Percentiles rank a stretch among this genome's conserved stretches.
phyloP scores from a whole-genome alignment of 306 rosid species.

The Gynostemma pentaphyllum region DNA sequence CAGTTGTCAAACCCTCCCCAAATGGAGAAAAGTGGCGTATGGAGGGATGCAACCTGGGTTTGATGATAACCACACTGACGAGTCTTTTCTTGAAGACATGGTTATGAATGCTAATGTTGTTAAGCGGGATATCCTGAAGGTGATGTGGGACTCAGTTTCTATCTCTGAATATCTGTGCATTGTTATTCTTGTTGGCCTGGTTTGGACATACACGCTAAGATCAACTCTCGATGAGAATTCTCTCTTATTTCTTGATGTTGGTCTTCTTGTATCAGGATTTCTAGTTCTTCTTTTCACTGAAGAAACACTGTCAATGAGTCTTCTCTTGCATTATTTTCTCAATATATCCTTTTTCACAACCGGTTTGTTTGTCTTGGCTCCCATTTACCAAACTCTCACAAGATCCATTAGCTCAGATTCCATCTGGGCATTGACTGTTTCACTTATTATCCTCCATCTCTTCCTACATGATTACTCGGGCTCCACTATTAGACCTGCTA shows the following conservation, averaged over 20 bases:
- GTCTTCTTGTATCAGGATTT: conserved; percentile 75
- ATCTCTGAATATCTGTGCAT: conserved; percentile 82
- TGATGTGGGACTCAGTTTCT: conserved; percentile 76
- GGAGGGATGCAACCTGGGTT: conserved; percentile 97
- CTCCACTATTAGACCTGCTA: conserved; percentile 58
- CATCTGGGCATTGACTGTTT: conserved; percentile 60
- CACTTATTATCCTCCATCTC: conserved; percentile 71
- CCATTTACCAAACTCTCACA: conserved; percentile 82
- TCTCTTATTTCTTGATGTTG: conserved; percentile 50
- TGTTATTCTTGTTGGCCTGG: conserved; percentile 71
- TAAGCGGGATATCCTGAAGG: conserved; percentile 68
- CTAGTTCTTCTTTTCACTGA: conserved; percentile 57
- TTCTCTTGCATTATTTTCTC: conserved; percentile 53
- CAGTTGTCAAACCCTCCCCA: conserved; percentile 26
- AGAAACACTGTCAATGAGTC: conserved; percentile 62
- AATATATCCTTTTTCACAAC: conserved; percentile 65
- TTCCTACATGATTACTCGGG: conserved; percentile 83
- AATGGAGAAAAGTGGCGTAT: conserved; percentile 86
- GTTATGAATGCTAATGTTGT: conserved; percentile 88
- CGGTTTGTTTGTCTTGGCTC: conserved; percentile 71
- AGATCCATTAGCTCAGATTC: conserved; percentile 89
- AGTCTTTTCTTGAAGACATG: conserved; percentile 81
- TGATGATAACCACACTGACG: conserved; percentile 74
- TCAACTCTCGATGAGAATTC: conserved; percentile 62
- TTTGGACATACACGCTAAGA: conserved; percentile 66